phyloP scores from a whole-genome alignment of 2,329 filamentous ascomycete genomes.

The Rhytidhysteron rufulum region DNA sequence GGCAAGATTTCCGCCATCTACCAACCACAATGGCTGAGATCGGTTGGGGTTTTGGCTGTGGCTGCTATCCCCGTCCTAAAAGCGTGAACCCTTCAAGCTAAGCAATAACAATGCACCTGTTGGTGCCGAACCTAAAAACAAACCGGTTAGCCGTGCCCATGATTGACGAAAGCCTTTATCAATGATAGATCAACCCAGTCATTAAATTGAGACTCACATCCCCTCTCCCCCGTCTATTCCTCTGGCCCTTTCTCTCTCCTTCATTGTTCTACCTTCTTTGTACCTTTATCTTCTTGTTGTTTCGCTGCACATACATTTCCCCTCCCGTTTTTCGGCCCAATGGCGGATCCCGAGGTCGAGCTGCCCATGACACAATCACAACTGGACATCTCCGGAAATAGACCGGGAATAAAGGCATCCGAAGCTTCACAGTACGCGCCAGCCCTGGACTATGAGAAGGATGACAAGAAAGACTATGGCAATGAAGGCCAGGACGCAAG shows the following conservation, averaged over 20 bases:
- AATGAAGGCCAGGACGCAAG: constrained; percentile 6
- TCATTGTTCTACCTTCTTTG: constrained; percentile 5
- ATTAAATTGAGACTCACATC: too few species aligned
- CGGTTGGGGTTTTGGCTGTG: too few species aligned
- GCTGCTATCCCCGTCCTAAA: too few species aligned
- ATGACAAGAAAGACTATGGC: constrained; percentile 7
- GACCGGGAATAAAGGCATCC: constrained; percentile 28
- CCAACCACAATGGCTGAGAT: too few species aligned
- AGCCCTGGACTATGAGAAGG: constrained; percentile 5
- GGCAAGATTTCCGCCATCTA: too few species aligned
- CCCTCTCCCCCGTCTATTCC: neutral
- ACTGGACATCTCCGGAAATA: constrained; percentile 6
- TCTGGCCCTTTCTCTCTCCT: constrained; percentile 3
- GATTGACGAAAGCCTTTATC: too few species aligned
- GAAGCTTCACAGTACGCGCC: constrained; percentile 8
- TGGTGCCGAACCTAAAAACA: too few species aligned
- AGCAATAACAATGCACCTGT: too few species aligned
- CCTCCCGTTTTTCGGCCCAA: constrained; percentile 15
- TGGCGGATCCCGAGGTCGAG: constrained; percentile 37
- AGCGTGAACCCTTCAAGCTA: too few species aligned
- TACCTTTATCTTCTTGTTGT: constrained; percentile 3
- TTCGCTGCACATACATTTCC: constrained; percentile 6
- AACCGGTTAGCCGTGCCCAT: too few species aligned
- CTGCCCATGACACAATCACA: constrained; percentile 19
- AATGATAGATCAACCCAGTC: too few species aligned